Evolutionary conservation across 2,329 filamentous ascomycete genomes (phyloP).

Genomic region (Aspergillus brasiliensis): DNA sequence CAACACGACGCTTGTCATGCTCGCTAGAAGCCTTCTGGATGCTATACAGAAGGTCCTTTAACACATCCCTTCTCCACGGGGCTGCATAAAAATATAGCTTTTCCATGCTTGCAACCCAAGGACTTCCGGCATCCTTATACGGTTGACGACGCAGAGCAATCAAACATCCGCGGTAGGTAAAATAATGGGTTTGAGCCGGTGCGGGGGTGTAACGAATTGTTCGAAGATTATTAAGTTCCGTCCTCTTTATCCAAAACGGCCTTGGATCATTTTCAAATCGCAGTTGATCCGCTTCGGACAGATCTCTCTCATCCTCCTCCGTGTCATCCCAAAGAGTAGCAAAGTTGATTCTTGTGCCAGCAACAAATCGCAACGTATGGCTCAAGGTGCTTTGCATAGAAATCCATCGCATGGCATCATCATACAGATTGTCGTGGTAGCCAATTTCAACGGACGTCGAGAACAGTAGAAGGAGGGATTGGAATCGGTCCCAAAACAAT

Average conservation of each 20-base stretch:
- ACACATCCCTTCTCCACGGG: constrained; percentile 49
- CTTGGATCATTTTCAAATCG: neutral
- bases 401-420: constrained; percentile 61
- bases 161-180: constrained; percentile 2
- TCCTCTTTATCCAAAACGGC: constrained; percentile 5
- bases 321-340: constrained; percentile 1
- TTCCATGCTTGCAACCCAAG: constrained; percentile 8
- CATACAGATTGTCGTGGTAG: constrained; percentile 59
- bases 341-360: constrained; percentile 48
- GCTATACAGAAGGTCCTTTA: constrained; percentile 50
- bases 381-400: constrained; percentile 55
- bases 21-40: constrained; percentile 22
- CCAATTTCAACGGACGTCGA: constrained; percentile 49
- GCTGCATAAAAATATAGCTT: constrained; percentile 12
- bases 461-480: constrained; percentile 42
- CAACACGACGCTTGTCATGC: neutral
- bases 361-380: constrained; percentile 55
- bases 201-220: constrained; percentile 2
- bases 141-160: constrained; percentile 2
- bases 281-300: neutral
- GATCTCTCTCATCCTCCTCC: neutral
- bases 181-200: neutral
- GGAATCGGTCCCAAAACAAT: constrained; percentile 17
- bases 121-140: neutral
- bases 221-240: neutral